A percentile compares a stretch with the other conserved stretches of the same genome.
phyloP scores from a whole-genome alignment of 202 grass and related monocot genomes.

The Setaria viridis region DNA sequence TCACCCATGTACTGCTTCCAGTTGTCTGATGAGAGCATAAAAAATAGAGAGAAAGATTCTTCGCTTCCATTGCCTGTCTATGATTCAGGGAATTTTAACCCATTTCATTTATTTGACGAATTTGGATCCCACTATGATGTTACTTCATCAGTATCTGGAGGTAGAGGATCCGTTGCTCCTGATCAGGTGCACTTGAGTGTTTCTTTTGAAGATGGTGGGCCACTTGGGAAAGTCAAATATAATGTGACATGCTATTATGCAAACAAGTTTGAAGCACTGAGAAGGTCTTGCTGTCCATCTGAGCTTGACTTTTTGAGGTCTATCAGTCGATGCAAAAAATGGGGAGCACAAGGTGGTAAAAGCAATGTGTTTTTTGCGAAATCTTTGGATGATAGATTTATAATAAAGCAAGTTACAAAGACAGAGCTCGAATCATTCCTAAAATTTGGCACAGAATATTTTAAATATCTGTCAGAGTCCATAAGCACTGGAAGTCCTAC shows the following conservation, averaged over 20 bases:
- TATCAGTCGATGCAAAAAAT: conserved; percentile 96
- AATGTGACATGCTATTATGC: conserved; percentile 89
- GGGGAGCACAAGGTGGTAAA: conserved; percentile 98
- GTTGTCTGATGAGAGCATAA: conserved; percentile 63
- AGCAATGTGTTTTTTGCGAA: conserved; percentile 99
- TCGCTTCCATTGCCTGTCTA: conserved; percentile 57
- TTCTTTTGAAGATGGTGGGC: conserved; percentile 79
- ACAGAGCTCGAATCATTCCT: conserved; percentile 99
- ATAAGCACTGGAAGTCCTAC: conserved; percentile 91
- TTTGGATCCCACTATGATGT: conserved; percentile 74
- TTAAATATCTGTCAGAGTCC: conserved; percentile 93
- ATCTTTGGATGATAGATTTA: conserved; percentile 98
- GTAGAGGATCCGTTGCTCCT: conserved; percentile 53
- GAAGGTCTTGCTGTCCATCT: conserved; percentile 90
- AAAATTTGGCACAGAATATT: conserved; percentile 87
- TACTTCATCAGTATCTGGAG: conserved; percentile 54
- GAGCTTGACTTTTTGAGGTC: conserved; percentile 93
- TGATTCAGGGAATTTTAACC: conserved; percentile 82
- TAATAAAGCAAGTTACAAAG: conserved; percentile 99
- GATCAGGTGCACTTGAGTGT: conserved; percentile 78
- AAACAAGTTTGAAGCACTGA: conserved; percentile 87
- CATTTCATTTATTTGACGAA: conserved; percentile 80
- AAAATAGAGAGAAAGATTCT: conserved; percentile 69
- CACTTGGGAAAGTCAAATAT: conserved; percentile 85
- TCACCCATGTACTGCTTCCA: conserved; percentile 77